Evolutionary conservation across 805 yeast genomes (phyloP), one percentile per base, ranked within the genome.

Genomic region (Kregervanrija delftensis): DNA sequence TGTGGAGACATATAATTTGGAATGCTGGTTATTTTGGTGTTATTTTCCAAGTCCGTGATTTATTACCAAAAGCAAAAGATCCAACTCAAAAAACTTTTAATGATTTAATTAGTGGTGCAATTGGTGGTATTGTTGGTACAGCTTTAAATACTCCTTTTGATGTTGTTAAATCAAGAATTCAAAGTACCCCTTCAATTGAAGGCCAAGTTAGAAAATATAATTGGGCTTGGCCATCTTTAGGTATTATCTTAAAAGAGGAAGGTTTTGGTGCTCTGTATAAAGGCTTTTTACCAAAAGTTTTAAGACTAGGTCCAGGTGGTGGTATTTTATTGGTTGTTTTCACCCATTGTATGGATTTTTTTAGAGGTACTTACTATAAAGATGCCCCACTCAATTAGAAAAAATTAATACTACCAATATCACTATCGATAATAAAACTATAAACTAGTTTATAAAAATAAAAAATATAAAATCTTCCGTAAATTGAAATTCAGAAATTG

Each of bases 271-370:
- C 98, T 8, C 76, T 93, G 47, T 91, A 90, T 69, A 91, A 90
- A 71, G 99, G 99, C 35, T 91, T 93, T 77, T 63, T 90, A 52
- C 99, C 99, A 55, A 93, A 93, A 74, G 97, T 93, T 11, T 74
- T 93, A 61, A 83, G 99, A 77, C 75, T 93, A 54, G 99, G 98
- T 40, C 99, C 99, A 49, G 99, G 99, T 61, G 99, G 99, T 65
- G 99, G 99, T 73, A 89, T 93, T 55, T 72, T 93, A 60, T 76
- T 93, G 64, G 98, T 93, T 40, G 99, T 93, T n/a, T 93, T 89
- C 75, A 88, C 96, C 37, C 74, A 88, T 17, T 81, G 90, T 52
- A 89, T 90, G 95, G 96, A 90, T 64, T 87, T 88, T 72, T 93
- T 93, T 75, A 79, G 90, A 71, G 68, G 68, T n/a, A 36, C 66